Evolutionary conservation across 768 basidiomycete genomes (phyloP), one percentile per base, ranked within the genome.

Genomic region (Termitomyces titanicus): DNA sequence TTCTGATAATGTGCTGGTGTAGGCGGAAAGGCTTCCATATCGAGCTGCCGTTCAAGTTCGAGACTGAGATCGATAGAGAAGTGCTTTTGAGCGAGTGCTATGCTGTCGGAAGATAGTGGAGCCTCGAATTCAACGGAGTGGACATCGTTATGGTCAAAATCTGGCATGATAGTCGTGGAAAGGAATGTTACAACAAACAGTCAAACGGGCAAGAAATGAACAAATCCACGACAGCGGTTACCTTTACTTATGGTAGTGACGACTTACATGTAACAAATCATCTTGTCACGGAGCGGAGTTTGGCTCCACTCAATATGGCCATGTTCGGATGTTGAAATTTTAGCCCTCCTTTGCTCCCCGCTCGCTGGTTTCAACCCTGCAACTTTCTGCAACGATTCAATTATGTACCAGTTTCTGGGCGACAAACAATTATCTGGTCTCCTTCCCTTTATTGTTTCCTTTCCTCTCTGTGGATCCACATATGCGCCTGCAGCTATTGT

Each of bases 1-100:
- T 65, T 59, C 17, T 54, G 49, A 54, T 64, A 55, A 58, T 70
- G 59, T 0, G 68, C 68, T 25, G 78, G 77, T 6, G 77, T 78
- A 2, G 80, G 74, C 4, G 82, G 80, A 1, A 73, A 76, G 4
- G 82, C 82, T 47, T 89, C 88, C 64, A 79, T 76, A 43, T 84
- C 77, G 38, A 93, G 80, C 70, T 90, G 84, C 49, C 80, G 83
- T 66, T 93, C 91, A 59, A 93, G 82, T 62, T 89, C 89, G 58
- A 93, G 79, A 46, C 82, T 82, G 57, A 89, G 80, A 70, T 93
- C 90, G 65, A 92, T 89, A 29, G 88, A 89, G 59, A 77, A 80
- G 43, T 73, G 79, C 51, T 67, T 68, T 53, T 63, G 66, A 49
- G 68, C 64, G 17, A 61, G 50, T 46, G 51, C 52, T 43, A 51